Evolutionary conservation across 768 basidiomycete species (phyloP).

Genomic region (Lanmaoa rubissima): DNA sequence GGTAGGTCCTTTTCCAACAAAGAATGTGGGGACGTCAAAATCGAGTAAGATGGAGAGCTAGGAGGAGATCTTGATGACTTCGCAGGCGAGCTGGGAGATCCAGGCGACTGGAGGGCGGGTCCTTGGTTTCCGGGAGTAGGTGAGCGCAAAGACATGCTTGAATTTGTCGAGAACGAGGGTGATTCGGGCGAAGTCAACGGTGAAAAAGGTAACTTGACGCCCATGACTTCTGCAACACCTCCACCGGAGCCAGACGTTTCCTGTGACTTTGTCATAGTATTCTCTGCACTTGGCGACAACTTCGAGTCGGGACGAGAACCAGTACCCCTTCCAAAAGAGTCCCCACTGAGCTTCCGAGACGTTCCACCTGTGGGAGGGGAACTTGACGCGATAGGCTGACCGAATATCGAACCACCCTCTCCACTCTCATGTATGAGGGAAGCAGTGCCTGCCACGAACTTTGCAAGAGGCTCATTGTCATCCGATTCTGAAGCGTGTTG

Average conservation of each 20-base stretch:
- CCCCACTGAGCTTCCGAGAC: slow-evolving; percentile 34
- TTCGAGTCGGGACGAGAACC: slow-evolving; percentile 42
- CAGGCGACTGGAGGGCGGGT: slow-evolving; percentile 13
- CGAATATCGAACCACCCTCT: slow-evolving; percentile 16
- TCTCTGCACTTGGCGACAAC: slow-evolving; percentile 30
- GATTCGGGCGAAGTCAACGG: slow-evolving; percentile 31
- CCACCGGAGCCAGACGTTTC: slow-evolving; percentile 16
- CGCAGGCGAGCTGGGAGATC: slow-evolving; percentile 13
- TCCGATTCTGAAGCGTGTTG: slow-evolving; percentile 25
- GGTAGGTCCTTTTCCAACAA: slow-evolving; percentile 33
- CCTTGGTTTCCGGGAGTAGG: slow-evolving; percentile 17
- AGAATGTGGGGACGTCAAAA: slow-evolving; percentile 39
- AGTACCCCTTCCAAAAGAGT: slow-evolving; percentile 31
- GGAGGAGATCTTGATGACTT: slow-evolving; percentile 23
- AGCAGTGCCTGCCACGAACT: slow-evolving; percentile 11
- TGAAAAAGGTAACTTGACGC: slow-evolving; percentile 32
- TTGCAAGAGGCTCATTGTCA: slow-evolving; percentile 25
- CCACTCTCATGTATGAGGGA: slow-evolving; percentile 22
- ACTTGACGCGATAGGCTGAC: slow-evolving; percentile 22
- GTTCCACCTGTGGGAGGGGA: slow-evolving; percentile 26
- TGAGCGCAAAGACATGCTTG: slow-evolving; percentile 25
- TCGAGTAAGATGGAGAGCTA: slow-evolving; percentile 28
- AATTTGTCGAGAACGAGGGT: slow-evolving; percentile 32
- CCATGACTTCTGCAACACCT: slow-evolving; percentile 26
- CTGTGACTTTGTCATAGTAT: slow-evolving; percentile 14